Evolutionary conservation across 805 yeast genomes (phyloP), one percentile per base, ranked within the genome.

Genomic region (Naumovozyma dairenensis): DNA sequence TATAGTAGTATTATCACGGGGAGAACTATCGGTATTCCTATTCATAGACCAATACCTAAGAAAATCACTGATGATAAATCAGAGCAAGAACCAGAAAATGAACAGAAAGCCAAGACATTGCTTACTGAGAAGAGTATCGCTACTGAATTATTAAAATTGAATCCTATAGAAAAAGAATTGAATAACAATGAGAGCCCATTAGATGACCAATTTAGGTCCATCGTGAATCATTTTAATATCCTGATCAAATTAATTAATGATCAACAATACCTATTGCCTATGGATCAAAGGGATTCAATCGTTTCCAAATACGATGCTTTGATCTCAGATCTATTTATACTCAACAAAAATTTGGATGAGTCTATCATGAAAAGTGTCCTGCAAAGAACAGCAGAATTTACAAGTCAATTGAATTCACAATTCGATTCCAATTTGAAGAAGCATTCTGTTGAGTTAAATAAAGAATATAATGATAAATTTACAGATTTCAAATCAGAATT

Each of bases 401-500:
- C 47, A 5, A 34, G 34, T n/a, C 39, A 38, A 3, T 39, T 59
- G 21, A 50, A 52, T 31, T 37, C 39, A 2, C 40, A 51, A 20
- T 52, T 45, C 33, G 46, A 42, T 15, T 33, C 44, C 13, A 37
- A 48, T 29, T 27, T 57, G 12, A 39, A 49, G 14, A 53, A 53
- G 17, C 60, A 75, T 51, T 74, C 79, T 59, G 63, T 70, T 38
- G 73, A 70, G 31, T 56, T 78, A 41, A 69, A 81, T n/a, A 64
- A 66, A 35, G 66, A 69, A 35, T 73, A 80, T 55, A 64, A 74
- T 46, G 57, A 65, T 27, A 77, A 80, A 45, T 77, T 80, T 50
- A 72, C 72, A 38, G 53, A 57, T n/a, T 80, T 77, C 47, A 77
- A 80, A 50, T 49, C 65, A 31, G 69, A 69, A 36, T 65, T 84